Evolutionary conservation across 1,284 basidiomycete genomes (phyloP).

Genomic region (Cystobasidium pallidum): DNA sequence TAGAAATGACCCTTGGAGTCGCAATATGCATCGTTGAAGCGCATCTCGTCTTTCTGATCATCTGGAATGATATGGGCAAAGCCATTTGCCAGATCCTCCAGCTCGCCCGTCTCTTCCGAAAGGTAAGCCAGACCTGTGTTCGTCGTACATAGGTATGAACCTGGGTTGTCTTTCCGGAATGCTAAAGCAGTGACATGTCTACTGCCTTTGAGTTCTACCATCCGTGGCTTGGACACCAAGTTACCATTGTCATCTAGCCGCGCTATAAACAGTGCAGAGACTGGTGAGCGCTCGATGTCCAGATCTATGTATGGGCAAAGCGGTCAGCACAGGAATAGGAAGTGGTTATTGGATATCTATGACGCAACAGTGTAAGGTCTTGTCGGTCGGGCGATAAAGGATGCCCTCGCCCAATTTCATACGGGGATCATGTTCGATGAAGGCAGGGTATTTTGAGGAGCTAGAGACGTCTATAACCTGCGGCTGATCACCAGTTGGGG

Average conservation of each 20-base stretch:
- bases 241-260: slow-evolving; percentile 23
- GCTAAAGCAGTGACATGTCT: slow-evolving; percentile 39
- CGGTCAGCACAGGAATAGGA: neutral
- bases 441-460: slow-evolving; percentile 13
- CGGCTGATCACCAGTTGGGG: neutral
- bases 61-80: slow-evolving; percentile 27
- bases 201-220: slow-evolving; percentile 38
- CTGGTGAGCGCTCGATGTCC: slow-evolving; percentile 42
- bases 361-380: slow-evolving; percentile 42
- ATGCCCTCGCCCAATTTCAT: slow-evolving; percentile 43
- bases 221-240: slow-evolving; percentile 3
- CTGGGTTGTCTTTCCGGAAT: slow-evolving; percentile 25
- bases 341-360: neutral
- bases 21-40: slow-evolving; percentile 43
- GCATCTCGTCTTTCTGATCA: slow-evolving; percentile 26
- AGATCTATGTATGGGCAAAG: slow-evolving; percentile 9
- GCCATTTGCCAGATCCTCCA: slow-evolving; percentile 28
- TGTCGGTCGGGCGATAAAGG: slow-evolving; percentile 40
- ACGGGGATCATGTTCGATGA: slow-evolving; percentile 41
- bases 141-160: slow-evolving; percentile 39
- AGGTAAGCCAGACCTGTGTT: slow-evolving; percentile 42
- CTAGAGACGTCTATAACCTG: slow-evolving; percentile 18
- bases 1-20: slow-evolving; percentile 42
- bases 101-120: slow-evolving; percentile 21
- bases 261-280: slow-evolving; percentile 39